phyloP scores from a whole-genome alignment of 2,329 filamentous ascomycete species.

The Cladosporium sp. region DNA sequence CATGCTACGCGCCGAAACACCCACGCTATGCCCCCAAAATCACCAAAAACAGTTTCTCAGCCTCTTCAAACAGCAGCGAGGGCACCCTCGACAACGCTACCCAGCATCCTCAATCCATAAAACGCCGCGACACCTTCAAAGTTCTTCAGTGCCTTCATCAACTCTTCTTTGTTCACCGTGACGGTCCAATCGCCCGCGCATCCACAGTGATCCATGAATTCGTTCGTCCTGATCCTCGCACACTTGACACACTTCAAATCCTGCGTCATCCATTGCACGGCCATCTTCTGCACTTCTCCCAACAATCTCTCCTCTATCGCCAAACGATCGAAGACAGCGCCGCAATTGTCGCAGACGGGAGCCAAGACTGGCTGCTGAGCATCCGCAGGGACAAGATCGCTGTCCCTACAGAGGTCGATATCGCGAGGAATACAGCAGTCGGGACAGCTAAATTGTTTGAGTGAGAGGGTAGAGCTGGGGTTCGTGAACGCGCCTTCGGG shows the following conservation, averaged over 20 bases:
- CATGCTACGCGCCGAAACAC: not conserved
- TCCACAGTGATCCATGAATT: conserved; percentile 94
- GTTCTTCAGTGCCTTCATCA: conserved; percentile 60
- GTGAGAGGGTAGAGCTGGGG: conserved; percentile 66
- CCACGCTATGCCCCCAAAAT: not conserved
- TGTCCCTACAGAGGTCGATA: conserved; percentile 86
- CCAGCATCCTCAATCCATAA: conserved; percentile 77
- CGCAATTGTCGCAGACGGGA: conserved; percentile 63
- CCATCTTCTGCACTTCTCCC: conserved; percentile 64
- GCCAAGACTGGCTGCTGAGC: conserved; percentile 14
- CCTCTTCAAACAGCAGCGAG: not conserved
- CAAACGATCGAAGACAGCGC: conserved; percentile 68
- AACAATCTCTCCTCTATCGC: conserved; percentile 79
- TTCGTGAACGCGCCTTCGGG: conserved; percentile 82
- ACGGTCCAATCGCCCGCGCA: conserved; percentile 82
- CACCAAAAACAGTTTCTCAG: not conserved
- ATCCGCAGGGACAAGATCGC: conserved; percentile 59
- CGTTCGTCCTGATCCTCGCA: conserved; percentile 64
- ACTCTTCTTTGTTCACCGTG: conserved; percentile 60
- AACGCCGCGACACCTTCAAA: conserved; percentile 68
- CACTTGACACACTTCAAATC: conserved; percentile 81
- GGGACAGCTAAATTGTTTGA: conserved; percentile 75
- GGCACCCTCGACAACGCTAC: conserved; percentile 53
- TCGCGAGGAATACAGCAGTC: conserved; percentile 86
- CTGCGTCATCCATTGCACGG: conserved; percentile 79